These are phyloP conservation scores for Paraphysoderma sedebokerense DNA, from an alignment of 371 early-diverging fungal genomes.

Conservation along the genomic window DNA sequence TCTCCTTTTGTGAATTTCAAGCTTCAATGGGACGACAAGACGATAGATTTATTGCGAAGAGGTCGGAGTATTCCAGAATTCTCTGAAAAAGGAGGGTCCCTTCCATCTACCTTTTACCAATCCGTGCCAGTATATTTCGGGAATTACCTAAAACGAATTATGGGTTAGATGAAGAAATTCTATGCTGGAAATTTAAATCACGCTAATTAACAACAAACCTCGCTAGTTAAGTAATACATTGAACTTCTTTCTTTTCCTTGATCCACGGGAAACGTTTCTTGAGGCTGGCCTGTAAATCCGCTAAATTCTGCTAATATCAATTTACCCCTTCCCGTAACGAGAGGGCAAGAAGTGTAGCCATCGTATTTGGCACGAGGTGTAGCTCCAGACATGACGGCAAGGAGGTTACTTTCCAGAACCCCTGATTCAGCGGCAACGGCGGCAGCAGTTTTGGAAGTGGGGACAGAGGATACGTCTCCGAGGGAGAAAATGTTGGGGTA, in stretches of 20 bases:
- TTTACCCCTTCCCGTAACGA: conserved; percentile 53
- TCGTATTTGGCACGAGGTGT: conserved; percentile 37
- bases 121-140: no score
- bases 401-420: conserved; percentile 55
- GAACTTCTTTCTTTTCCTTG: conserved; percentile 47
- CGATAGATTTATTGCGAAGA: no score
- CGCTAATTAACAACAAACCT: no score
- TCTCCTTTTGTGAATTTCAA: no score
- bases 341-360: conserved; percentile 76
- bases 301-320: conserved; percentile 76
- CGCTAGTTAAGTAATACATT: conserved; percentile 52
- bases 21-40: no score
- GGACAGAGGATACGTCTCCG: conserved; percentile 65
- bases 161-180: no score
- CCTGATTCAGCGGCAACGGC: conserved; percentile 66
- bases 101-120: no score
- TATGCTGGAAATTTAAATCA: no score
- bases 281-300: conserved; percentile 56
- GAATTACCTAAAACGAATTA: no score
- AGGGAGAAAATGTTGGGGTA: conserved; percentile 62
- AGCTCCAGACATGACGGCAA: conserved; percentile 36
- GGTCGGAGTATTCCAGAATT: no score
- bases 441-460: conserved; percentile 85
- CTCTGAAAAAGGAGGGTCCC: no score
- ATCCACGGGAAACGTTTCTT: conserved; percentile 71